A percentile compares a stretch with the other conserved stretches of the same genome.
These are phyloP conservation scores for Creolimax fragrantissima DNA, from an alignment of 78 protist species.

Conservation along the genomic window DNA sequence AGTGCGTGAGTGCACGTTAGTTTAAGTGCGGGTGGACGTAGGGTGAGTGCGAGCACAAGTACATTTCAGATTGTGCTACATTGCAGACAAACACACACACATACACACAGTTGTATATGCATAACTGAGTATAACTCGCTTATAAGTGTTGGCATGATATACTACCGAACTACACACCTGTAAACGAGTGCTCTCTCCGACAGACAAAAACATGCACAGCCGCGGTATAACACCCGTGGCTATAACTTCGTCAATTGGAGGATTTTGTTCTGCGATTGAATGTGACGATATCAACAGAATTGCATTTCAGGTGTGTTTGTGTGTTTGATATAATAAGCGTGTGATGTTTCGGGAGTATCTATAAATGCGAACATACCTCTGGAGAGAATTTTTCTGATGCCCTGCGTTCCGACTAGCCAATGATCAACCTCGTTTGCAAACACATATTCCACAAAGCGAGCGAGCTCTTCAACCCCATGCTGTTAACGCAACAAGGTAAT, in stretches of 20 bases:
- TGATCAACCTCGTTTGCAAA: no score
- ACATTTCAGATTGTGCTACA: neutral
- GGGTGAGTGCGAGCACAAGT: neutral
- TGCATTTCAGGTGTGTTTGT: no score
- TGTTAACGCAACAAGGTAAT: no score
- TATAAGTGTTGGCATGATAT: neutral
- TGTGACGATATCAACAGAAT: no score
- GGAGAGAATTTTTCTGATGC: no score
- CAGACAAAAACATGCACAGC: conserved; percentile 65
- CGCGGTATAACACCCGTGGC: conserved; percentile 72
- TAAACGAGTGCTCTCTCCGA: neutral
- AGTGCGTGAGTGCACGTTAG: neutral
- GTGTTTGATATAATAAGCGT: no score
- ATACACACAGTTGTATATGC: neutral
- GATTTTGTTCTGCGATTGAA: conserved; percentile 54
- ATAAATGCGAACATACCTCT: no score
- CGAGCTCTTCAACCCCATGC: no score
- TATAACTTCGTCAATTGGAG: conserved; percentile 89
- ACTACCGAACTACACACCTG: neutral
- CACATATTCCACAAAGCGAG: no score
- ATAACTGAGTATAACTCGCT: neutral
- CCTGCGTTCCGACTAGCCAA: no score
- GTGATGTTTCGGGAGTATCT: no score
- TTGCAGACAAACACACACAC: neutral
- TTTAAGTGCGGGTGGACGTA: no score